Evolutionary conservation across 1,284 basidiomycete genomes (phyloP).

Genomic region (Leccinum solheimii): DNA sequence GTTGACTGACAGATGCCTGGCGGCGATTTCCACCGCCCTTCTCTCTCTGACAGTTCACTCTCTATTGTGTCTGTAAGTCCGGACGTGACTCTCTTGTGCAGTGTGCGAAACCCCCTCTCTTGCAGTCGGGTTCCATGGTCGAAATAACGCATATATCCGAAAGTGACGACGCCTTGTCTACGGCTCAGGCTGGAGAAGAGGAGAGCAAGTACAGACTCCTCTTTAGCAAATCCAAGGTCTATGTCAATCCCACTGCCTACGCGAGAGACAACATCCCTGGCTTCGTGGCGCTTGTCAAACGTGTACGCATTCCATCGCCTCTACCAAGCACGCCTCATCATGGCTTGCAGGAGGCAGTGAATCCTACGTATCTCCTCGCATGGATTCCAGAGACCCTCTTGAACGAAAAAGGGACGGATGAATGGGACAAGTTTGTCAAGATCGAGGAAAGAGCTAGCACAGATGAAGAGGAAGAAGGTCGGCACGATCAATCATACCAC

Average conservation of each 20-base stretch:
- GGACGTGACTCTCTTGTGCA: too few species aligned
- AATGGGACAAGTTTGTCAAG: constrained; percentile 85
- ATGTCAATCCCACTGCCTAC: constrained; percentile 92
- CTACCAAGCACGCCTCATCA: constrained; percentile 12
- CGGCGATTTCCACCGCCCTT: constrained; percentile 32
- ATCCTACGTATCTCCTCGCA: constrained; percentile 73
- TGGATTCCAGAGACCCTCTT: constrained; percentile 85
- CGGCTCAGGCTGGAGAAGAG: constrained; percentile 36
- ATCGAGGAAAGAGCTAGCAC: constrained; percentile 64
- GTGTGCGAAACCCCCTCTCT: constrained; percentile 14
- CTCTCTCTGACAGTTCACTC: constrained; percentile 40
- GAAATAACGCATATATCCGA: constrained; percentile 59
- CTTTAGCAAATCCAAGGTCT: constrained; percentile 90
- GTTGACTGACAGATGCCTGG: constrained; percentile 21
- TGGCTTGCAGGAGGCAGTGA: constrained; percentile 60
- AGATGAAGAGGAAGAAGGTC: constrained; percentile 74
- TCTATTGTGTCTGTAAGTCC: constrained; percentile 45
- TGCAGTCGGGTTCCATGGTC: constrained; percentile 70
- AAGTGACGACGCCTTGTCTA: constrained; percentile 28
- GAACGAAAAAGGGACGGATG: constrained; percentile 70
- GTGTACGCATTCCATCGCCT: constrained; percentile 45
- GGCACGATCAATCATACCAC: constrained; percentile 20
- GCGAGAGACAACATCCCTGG: constrained; percentile 92
- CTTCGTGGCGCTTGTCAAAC: constrained; percentile 85
- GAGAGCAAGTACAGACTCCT: constrained; percentile 72